phyloP scores from a whole-genome alignment of 768 basidiomycete genomes.

The Tylopilus rubrobrunneus region DNA sequence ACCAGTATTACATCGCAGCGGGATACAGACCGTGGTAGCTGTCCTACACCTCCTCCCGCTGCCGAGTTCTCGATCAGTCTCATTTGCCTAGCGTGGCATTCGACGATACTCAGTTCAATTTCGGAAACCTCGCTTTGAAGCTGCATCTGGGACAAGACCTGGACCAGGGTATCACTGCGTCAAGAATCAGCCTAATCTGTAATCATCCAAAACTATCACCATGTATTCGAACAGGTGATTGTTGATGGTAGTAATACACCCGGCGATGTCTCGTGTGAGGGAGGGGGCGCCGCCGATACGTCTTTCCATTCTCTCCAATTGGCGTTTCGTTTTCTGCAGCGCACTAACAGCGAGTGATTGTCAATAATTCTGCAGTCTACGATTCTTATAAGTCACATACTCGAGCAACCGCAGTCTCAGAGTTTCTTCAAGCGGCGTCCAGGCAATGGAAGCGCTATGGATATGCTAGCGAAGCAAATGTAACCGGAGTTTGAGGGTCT shows the following conservation, averaged over 20 bases:
- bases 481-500: no score
- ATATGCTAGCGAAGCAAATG: no score
- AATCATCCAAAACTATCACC: neutral
- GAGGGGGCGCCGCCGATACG: neutral
- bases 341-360: no score
- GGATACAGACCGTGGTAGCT: no score
- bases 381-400: no score
- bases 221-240: conserved; percentile 1
- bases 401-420: no score
- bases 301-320: neutral
- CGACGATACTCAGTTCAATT: neutral
- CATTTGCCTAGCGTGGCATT: neutral
- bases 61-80: neutral
- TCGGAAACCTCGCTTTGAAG: neutral
- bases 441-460: no score
- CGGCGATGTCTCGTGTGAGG: neutral
- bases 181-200: no score
- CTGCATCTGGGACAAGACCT: neutral
- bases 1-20: neutral
- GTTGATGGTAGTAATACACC: neutral
- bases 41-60: neutral
- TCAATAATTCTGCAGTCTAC: no score
- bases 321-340: no score
- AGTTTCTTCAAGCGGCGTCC: no score
- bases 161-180: no score